Evolutionary conservation across 2,329 filamentous ascomycete genomes (phyloP).

Genomic region (Amylocarpus encephaloides): DNA sequence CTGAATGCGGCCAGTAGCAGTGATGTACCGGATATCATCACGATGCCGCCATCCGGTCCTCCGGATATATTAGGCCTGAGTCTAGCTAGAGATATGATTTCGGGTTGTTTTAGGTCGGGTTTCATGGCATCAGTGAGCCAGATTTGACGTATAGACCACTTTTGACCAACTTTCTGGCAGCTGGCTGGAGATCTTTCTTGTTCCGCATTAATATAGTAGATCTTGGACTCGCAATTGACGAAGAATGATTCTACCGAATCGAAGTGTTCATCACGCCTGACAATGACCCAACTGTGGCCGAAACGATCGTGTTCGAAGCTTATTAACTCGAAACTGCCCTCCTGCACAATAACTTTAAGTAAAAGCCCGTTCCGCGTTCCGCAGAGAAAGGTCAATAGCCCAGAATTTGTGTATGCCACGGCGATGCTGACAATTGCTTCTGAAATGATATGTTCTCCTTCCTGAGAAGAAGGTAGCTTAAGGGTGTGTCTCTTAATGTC

Average conservation of each 20-base stretch:
- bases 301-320: constrained; percentile 20
- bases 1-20: constrained; percentile 50
- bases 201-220: constrained; percentile 29
- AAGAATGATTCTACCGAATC: constrained; percentile 33
- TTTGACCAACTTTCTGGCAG: neutral
- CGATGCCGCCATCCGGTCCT: constrained; percentile 29
- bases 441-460: constrained; percentile 17
- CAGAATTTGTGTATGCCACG: constrained; percentile 3
- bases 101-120: constrained; percentile 39
- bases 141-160: constrained; percentile 33
- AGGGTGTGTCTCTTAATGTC: neutral
- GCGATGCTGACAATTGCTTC: constrained; percentile 19
- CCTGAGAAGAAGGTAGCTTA: too few species aligned
- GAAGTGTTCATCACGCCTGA: constrained; percentile 21
- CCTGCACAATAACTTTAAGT: constrained; percentile 19
- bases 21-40: constrained; percentile 44
- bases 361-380: constrained; percentile 29
- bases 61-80: constrained; percentile 32
- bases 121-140: constrained; percentile 48
- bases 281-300: constrained; percentile 23
- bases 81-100: constrained; percentile 42
- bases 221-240: constrained; percentile 42
- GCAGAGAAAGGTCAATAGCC: constrained; percentile 21
- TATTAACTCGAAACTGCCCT: constrained; percentile 8
- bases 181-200: neutral